Evolutionary conservation across 352 stramenopile species (phyloP).

Genomic region (Elongisporangium undulatum): DNA sequence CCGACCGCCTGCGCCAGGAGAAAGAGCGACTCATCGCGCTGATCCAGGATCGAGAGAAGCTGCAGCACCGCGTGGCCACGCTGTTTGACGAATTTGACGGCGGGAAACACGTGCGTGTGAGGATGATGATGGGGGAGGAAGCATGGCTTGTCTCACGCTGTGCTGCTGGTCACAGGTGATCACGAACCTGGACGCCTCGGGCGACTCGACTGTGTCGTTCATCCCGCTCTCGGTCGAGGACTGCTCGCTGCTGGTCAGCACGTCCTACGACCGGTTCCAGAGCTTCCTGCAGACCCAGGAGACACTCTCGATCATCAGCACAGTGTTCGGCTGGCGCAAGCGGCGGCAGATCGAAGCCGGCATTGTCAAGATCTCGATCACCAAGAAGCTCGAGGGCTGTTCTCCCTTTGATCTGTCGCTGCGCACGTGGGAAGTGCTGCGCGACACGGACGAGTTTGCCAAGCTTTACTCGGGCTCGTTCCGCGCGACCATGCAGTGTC

Average conservation of each 20-base stretch:
- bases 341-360: conserved; percentile 15
- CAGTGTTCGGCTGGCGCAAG: conserved; percentile 41
- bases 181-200: background rate
- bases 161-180: background rate
- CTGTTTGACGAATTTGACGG: conserved; percentile 24
- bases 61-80: conserved; percentile 32
- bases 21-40: conserved; percentile 44
- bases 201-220: conserved; percentile 3
- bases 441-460: conserved; percentile 17
- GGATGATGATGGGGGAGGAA: background rate
- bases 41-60: conserved; percentile 31
- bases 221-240: conserved; percentile 26
- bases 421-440: conserved; percentile 32
- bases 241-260: conserved; percentile 31
- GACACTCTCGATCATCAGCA: conserved; percentile 37
- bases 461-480: conserved; percentile 34
- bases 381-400: conserved; percentile 23
- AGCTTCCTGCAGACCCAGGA: conserved; percentile 36
- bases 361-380: conserved; percentile 32
- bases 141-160: background rate
- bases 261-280: conserved; percentile 34
- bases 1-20: conserved; percentile 43
- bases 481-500: conserved; percentile 18
- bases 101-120: conserved; percentile 1
- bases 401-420: conserved; percentile 18